A percentile compares a stretch with the other conserved stretches of the same genome.
phyloP scores from a whole-genome alignment of 345 rosid species.

The Schrenkiella parvula region DNA sequence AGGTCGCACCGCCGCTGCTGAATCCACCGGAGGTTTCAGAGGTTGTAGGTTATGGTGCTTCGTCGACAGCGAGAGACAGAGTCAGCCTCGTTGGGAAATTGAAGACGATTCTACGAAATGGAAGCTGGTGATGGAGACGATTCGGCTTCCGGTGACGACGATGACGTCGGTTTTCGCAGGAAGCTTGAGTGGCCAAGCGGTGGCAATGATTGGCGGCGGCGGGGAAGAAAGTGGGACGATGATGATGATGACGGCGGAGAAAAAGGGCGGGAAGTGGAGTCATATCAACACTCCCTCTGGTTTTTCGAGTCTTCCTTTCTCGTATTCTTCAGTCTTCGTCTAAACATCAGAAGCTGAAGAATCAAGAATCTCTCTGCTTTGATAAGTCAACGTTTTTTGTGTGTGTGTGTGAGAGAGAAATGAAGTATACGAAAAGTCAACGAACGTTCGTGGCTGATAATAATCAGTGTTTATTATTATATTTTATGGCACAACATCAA shows the following conservation, averaged over 20 bases:
- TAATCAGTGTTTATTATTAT: neutral
- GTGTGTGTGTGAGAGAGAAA: neutral
- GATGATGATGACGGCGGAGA: conserved; percentile 17
- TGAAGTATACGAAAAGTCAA: neutral
- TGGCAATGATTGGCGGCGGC: conserved; percentile 32
- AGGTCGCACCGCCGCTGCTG: conserved; percentile 33
- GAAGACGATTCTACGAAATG: conserved; percentile 29
- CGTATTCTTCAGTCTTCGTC: conserved; percentile 22
- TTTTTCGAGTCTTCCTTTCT: conserved; percentile 35
- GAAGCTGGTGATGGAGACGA: conserved; percentile 29
- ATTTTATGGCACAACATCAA: neutral
- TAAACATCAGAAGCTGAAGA: neutral
- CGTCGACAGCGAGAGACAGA: conserved; percentile 24
- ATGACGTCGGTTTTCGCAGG: conserved; percentile 36
- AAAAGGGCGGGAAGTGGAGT: conserved; percentile 31
- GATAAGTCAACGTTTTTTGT: neutral
- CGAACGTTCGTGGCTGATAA: neutral
- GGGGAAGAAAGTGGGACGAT: conserved; percentile 29
- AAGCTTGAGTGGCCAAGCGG: conserved; percentile 23
- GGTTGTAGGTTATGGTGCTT: conserved; percentile 36
- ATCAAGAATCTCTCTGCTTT: neutral
- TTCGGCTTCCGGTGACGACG: conserved; percentile 37
- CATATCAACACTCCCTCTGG: conserved; percentile 20
- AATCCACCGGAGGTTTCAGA: conserved; percentile 13
- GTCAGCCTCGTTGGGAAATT: conserved; percentile 23